phyloP scores from a whole-genome alignment of 371 early-diverging fungal species.

The Mortierella sp. region DNA sequence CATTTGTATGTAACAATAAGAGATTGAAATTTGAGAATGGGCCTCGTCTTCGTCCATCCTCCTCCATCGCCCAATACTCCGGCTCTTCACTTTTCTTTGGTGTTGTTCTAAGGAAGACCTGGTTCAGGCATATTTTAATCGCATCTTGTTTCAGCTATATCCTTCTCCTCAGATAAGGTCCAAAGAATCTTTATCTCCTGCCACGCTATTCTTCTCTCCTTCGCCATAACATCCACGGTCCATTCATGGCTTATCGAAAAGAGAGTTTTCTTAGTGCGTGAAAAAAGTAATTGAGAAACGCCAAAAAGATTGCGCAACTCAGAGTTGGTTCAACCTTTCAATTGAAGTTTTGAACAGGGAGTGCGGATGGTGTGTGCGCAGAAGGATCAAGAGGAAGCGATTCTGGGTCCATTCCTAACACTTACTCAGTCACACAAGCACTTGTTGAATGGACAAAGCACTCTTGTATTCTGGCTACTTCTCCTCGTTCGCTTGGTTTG shows the following conservation, averaged over 20 bases:
- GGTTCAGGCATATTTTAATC: not conserved
- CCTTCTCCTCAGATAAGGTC: not conserved
- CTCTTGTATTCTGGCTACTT: not conserved
- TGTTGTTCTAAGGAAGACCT: not conserved
- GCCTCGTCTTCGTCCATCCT: not conserved
- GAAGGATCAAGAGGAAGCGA: not conserved
- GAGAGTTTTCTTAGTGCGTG: not conserved
- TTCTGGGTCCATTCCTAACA: not conserved
- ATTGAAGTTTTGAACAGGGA: not conserved
- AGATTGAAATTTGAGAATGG: not conserved
- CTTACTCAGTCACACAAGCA: not conserved
- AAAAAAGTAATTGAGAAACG: not conserved
- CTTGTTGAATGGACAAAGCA: not conserved
- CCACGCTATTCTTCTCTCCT: not conserved
- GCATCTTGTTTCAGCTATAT: not conserved
- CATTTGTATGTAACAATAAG: not conserved
- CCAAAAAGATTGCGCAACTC: not conserved
- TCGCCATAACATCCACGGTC: not conserved
- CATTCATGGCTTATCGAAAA: not conserved
- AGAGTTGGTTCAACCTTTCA: not conserved
- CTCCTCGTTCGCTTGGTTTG: not conserved
- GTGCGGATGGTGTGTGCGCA: not conserved
- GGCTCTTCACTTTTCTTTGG: not conserved
- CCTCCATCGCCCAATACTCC: not conserved
- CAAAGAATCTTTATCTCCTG: not conserved